Percentiles rank a stretch among this genome's conserved stretches.
These are phyloP conservation scores for Monosporozyma aerobia DNA, from an alignment of 805 yeast genomes.

Conservation along the genomic window DNA sequence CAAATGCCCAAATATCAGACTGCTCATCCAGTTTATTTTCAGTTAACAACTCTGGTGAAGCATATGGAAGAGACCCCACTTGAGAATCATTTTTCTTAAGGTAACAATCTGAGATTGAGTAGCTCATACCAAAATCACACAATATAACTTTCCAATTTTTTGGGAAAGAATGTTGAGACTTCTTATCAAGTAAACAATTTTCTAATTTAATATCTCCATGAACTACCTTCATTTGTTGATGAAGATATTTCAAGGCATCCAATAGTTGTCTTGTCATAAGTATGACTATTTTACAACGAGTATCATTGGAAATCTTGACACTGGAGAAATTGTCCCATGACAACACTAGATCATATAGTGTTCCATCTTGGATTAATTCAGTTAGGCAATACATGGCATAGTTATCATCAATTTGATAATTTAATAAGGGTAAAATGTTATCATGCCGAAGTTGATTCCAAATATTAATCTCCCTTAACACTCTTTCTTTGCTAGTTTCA, in stretches of 20 bases:
- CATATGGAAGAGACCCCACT: constrained; percentile 87
- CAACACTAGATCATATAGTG: constrained; percentile 66
- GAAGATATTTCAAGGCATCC: constrained; percentile 54
- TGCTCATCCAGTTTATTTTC: constrained; percentile 37
- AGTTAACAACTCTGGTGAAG: constrained; percentile 71
- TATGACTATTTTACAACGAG: constrained; percentile 31
- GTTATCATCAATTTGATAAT: constrained; percentile 49
- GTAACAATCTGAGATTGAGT: constrained; percentile 11
- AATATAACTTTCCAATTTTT: constrained; percentile 37
- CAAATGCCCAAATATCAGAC: constrained; percentile 89
- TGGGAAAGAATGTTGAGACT: constrained; percentile 5
- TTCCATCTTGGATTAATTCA: constrained; percentile 61
- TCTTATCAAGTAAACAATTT: constrained; percentile 54
- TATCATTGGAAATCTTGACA: constrained; percentile 23
- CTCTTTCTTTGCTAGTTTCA: constrained; percentile 45
- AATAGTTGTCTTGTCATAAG: constrained; percentile 45
- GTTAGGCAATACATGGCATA: constrained; percentile 64
- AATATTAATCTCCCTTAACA: constrained; percentile 60
- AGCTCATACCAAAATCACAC: constrained; percentile 88
- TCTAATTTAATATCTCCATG: constrained; percentile 83
- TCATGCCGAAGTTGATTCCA: constrained; percentile 63
- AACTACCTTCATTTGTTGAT: constrained; percentile 41
- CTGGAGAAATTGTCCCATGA: constrained; percentile 48
- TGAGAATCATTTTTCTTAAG: constrained; percentile 30
- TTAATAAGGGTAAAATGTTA: constrained; percentile 52